These are phyloP conservation scores for Salvia splendens DNA, from an alignment of 257 asterid genomes.

Conservation along the genomic window DNA sequence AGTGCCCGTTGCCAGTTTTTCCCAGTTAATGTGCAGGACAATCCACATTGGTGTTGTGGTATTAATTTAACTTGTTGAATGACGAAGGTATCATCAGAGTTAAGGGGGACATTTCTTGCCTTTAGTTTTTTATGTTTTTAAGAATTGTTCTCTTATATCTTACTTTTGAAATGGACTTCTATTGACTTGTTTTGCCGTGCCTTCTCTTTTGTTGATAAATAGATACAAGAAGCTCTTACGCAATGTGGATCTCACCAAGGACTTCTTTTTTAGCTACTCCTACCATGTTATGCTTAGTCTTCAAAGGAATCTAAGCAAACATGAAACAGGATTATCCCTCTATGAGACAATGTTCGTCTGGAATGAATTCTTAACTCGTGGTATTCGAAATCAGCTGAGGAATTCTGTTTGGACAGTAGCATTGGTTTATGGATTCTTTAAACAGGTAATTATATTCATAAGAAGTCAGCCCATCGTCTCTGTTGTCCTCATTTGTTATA, in stretches of 20 bases:
- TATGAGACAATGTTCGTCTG: constrained; percentile 95
- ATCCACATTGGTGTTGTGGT: constrained; percentile 63
- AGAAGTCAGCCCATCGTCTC: constrained; percentile 11
- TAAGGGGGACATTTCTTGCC: constrained; percentile 41
- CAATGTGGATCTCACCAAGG: constrained; percentile 88
- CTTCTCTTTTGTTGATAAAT: constrained; percentile 45
- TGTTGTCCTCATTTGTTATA: neutral
- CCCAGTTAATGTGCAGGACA: constrained; percentile 63
- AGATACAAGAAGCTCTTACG: constrained; percentile 97
- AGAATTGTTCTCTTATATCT: constrained; percentile 20
- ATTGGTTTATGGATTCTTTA: constrained; percentile 86
- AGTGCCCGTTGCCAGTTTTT: constrained; percentile 51
- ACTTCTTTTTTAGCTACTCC: constrained; percentile 97
- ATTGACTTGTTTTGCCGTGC: constrained; percentile 47
- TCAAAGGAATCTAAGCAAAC: constrained; percentile 79
- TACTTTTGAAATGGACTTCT: constrained; percentile 34
- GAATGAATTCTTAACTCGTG: constrained; percentile 95
- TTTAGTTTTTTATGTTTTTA: constrained; percentile 33
- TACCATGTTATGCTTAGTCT: constrained; percentile 88
- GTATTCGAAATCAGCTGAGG: constrained; percentile 75
- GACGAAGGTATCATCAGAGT: constrained; percentile 69
- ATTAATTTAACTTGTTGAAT: constrained; percentile 66
- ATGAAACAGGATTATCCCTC: constrained; percentile 53
- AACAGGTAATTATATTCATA: constrained; percentile 62
- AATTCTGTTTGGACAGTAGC: constrained; percentile 92